A percentile compares a stretch with the other conserved stretches of the same genome.
These are phyloP conservation scores for Panaeolus papilionaceus DNA, from an alignment of 768 basidiomycete species.

Conservation along the genomic window DNA sequence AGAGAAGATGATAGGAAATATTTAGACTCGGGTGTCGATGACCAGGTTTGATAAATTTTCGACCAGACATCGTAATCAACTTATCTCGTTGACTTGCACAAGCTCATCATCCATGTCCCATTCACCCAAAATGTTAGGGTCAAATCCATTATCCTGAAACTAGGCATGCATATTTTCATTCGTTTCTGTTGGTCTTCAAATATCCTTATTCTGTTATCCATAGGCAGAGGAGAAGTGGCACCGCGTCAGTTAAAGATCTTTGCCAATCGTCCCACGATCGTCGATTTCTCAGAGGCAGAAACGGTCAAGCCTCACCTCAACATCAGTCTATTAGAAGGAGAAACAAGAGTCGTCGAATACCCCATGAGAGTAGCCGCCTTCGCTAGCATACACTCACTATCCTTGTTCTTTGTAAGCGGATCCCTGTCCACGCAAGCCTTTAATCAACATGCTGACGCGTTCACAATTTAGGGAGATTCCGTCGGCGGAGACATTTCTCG, in stretches of 20 bases:
- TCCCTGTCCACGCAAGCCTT: background rate
- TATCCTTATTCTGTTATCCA: background rate
- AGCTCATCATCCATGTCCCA: conserved; percentile 85
- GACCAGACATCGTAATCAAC: background rate
- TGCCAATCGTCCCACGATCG: conserved; percentile 74
- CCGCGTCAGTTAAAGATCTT: conserved; percentile 80
- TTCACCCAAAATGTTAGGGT: conserved; percentile 82
- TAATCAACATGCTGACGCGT: background rate
- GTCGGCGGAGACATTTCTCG: conserved; percentile 68
- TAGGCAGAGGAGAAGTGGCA: conserved; percentile 79
- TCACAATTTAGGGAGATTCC: conserved; percentile 59
- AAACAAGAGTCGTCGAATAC: conserved; percentile 74
- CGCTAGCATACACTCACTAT: conserved; percentile 73
- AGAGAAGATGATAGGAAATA: conserved; percentile 70
- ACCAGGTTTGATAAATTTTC: conserved; percentile 60
- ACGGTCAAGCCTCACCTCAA: conserved; percentile 71
- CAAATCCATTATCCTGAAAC: conserved; percentile 75
- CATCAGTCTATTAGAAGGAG: conserved; percentile 74
- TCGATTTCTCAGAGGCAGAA: conserved; percentile 81
- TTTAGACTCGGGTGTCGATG: conserved; percentile 84
- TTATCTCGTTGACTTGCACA: background rate
- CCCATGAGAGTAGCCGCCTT: conserved; percentile 80
- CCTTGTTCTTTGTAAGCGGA: conserved; percentile 78
- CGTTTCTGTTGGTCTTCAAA: conserved; percentile 10
- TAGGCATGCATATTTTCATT: conserved; percentile 53